Conservation (phyloP, 164 flowering plant genomes). For the Vitis amurensis region DNA sequence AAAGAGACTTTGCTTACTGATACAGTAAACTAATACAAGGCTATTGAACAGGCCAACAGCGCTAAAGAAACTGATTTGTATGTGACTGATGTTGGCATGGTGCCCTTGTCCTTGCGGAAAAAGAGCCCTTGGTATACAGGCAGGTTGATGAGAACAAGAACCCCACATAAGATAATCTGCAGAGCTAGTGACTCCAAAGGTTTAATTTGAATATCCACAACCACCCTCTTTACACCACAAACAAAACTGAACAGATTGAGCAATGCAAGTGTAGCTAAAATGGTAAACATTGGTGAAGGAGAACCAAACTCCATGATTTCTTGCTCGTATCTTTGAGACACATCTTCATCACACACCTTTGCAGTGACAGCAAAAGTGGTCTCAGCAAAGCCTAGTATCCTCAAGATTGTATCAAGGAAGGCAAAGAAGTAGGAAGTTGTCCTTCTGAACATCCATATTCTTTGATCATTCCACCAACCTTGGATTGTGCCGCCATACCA, state of each 20-base stretch:
- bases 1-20: too few species aligned
- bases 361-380: constrained; percentile 25
- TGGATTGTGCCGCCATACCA: constrained; percentile 28
- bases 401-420: constrained; percentile 17
- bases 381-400: constrained; percentile 20
- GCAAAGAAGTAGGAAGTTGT: constrained; percentile 28
- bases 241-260: constrained; percentile 21
- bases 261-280: constrained; percentile 24
- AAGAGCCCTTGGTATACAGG: constrained; percentile 32
- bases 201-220: constrained; percentile 2
- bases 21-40: background rate
- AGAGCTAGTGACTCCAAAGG: constrained; percentile 13
- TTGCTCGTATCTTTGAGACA: constrained; percentile 26
- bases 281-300: constrained; percentile 35
- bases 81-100: constrained; percentile 21
- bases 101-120: constrained; percentile 30
- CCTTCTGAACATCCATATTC: constrained; percentile 28
- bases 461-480: constrained; percentile 34
- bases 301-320: constrained; percentile 39
- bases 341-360: constrained; percentile 33
- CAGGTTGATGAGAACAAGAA: constrained; percentile 22
- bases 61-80: constrained; percentile 19
- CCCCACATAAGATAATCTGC: constrained; percentile 20
- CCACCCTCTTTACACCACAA: constrained; percentile 13
- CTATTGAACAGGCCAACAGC: constrained; percentile 11